These are phyloP conservation scores for Leucosporidium yakuticum DNA, from an alignment of 768 basidiomycete species.

Conservation along the genomic window DNA sequence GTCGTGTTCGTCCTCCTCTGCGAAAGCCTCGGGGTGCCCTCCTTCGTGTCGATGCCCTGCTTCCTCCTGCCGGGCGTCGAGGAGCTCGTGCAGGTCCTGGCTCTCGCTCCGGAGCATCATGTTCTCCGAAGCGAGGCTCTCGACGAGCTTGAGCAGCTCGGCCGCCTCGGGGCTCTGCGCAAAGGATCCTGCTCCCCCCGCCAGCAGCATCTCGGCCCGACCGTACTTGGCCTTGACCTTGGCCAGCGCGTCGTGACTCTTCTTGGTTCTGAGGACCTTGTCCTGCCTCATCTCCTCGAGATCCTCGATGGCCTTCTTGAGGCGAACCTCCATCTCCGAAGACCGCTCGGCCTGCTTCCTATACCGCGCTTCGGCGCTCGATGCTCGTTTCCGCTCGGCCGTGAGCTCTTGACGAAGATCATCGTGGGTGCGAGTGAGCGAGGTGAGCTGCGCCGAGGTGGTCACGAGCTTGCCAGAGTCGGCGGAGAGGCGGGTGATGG, in stretches of 20 bases:
- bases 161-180: slow-evolving; percentile 17
- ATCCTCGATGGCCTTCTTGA: slow-evolving; percentile 23
- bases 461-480: slow-evolving; percentile 66
- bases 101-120: slow-evolving; percentile 26
- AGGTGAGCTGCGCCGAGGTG: slow-evolving; percentile 57
- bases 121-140: slow-evolving; percentile 34
- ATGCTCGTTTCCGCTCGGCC: slow-evolving; percentile 60
- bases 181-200: not conserved
- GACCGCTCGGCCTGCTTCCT: slow-evolving; percentile 19
- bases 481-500: slow-evolving; percentile 61
- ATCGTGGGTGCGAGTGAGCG: slow-evolving; percentile 66
- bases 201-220: not conserved
- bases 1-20: slow-evolving; percentile 20
- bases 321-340: slow-evolving; percentile 20
- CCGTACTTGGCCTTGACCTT: slow-evolving; percentile 7
- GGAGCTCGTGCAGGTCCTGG: slow-evolving; percentile 32
- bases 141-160: slow-evolving; percentile 35
- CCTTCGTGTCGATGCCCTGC: slow-evolving; percentile 12
- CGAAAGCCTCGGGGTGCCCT: slow-evolving; percentile 13
- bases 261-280: slow-evolving; percentile 25
- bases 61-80: slow-evolving; percentile 34
- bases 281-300: slow-evolving; percentile 35
- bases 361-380: slow-evolving; percentile 62
- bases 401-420: slow-evolving; percentile 72
- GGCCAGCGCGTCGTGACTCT: slow-evolving; percentile 26